A percentile compares a stretch with the other conserved stretches of the same genome.
Conservation (phyloP, 768 basidiomycete species). For the Rhodotorula babjevae region DNA sequence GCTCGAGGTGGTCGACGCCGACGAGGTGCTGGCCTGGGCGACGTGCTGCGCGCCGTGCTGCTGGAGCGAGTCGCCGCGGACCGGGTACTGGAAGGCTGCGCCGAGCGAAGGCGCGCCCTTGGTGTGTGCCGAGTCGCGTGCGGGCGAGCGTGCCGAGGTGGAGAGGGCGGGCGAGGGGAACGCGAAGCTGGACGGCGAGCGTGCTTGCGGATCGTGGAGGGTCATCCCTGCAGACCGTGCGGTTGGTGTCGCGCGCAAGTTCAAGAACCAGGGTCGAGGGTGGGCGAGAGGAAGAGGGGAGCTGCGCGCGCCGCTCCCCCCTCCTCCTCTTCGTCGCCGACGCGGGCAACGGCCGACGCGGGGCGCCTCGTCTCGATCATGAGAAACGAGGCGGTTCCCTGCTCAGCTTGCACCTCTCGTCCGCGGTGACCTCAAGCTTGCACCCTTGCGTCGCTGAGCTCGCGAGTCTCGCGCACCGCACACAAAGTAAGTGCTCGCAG, state of each 20-base stretch:
- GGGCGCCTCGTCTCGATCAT: too few species aligned
- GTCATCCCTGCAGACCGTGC: neutral
- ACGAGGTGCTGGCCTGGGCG: neutral
- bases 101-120: neutral
- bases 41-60: neutral
- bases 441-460: too few species aligned
- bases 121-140: neutral
- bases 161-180: neutral
- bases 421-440: too few species aligned
- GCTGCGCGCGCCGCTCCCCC: too few species aligned
- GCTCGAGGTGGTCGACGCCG: neutral
- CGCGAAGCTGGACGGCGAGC: conserved; percentile 24
- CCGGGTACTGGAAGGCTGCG: neutral
- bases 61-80: neutral
- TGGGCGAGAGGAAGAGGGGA: neutral
- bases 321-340: too few species aligned
- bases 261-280: neutral
- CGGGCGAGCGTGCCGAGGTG: neutral
- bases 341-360: too few species aligned
- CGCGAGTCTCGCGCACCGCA: too few species aligned
- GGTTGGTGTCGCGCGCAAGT: too few species aligned
- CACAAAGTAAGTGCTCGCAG: too few species aligned
- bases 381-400: too few species aligned
- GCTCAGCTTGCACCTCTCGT: too few species aligned
- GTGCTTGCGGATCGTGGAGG: neutral